phyloP scores from a whole-genome alignment of 176 grass and related monocot genomes.

The Ampelocalamus luodianensis region DNA sequence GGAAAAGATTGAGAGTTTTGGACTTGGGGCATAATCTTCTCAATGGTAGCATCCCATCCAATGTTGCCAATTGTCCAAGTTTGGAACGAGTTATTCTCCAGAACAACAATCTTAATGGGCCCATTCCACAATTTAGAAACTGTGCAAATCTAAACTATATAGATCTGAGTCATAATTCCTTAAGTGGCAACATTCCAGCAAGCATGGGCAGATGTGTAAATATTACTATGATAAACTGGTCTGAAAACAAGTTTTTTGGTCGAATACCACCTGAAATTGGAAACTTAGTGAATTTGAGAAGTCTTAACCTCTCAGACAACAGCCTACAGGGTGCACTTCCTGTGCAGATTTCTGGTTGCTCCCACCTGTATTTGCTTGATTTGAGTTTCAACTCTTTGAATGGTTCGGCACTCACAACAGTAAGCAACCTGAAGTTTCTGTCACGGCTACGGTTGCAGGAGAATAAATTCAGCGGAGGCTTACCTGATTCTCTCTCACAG shows the following conservation, averaged over 20 bases:
- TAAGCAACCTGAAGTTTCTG: constrained; percentile 62
- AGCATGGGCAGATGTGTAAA: constrained; percentile 58
- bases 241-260: constrained; percentile 58
- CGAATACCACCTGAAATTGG: constrained; percentile 56
- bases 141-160: constrained; percentile 50
- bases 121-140: constrained; percentile 49
- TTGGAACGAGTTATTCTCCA: constrained; percentile 55
- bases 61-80: constrained; percentile 54
- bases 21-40: constrained; percentile 64
- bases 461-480: constrained; percentile 69
- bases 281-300: constrained; percentile 49
- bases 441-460: constrained; percentile 58
- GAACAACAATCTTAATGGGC: constrained; percentile 58
- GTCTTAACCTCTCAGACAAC: constrained; percentile 61
- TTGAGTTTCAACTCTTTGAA: constrained; percentile 86
- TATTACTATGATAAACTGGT: constrained; percentile 59
- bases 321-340: constrained; percentile 55
- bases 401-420: constrained; percentile 45
- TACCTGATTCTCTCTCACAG: constrained; percentile 55
- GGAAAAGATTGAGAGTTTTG: constrained; percentile 60
- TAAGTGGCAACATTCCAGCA: constrained; percentile 59
- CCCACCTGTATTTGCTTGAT: constrained; percentile 56
- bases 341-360: constrained; percentile 60
- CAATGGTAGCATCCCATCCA: constrained; percentile 69
- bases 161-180: constrained; percentile 48